Evolutionary conservation across 2,329 filamentous ascomycete genomes (phyloP).

Genomic region (Fusarium temperatum): DNA sequence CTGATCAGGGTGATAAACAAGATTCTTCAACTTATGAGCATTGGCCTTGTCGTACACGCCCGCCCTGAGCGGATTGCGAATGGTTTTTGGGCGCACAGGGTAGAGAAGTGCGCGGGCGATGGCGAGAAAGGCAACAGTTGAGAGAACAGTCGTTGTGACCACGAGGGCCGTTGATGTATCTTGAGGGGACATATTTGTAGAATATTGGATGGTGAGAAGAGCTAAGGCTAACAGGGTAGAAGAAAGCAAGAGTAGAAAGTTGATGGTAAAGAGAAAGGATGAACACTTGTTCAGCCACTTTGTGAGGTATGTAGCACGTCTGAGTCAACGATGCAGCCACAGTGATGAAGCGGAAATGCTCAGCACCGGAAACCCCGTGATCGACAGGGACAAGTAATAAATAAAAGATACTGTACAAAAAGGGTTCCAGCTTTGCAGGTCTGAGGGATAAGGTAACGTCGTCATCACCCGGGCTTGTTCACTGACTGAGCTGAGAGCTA

Average conservation of each 20-base stretch:
- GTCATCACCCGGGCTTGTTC: background rate
- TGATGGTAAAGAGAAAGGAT: background rate
- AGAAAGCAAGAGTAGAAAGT: background rate
- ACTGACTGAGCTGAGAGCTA: constrained; percentile 6
- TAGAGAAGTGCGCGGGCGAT: constrained; percentile 50
- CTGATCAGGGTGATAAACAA: constrained; percentile 71
- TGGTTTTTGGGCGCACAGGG: constrained; percentile 51
- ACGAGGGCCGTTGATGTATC: constrained; percentile 42
- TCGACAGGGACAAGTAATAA: background rate
- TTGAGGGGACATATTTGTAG: constrained; percentile 17
- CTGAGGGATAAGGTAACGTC: constrained; percentile 4
- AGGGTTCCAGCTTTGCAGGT: background rate
- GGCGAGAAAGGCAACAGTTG: constrained; percentile 52
- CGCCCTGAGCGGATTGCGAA: constrained; percentile 57
- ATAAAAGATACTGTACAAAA: background rate
- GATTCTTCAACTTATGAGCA: constrained; percentile 48
- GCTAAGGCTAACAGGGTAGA: background rate
- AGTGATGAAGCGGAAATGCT: background rate
- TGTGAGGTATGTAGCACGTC: background rate
- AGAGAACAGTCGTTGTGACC: constrained; percentile 53
- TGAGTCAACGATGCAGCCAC: constrained; percentile 9
- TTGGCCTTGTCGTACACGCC: constrained; percentile 47
- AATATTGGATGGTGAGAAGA: background rate
- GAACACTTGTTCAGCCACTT: constrained; percentile 14
- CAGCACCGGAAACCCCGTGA: background rate